Base-by-base conservation (phyloP, 257 asterid genomes). In the Jasminum sambac region DNA sequence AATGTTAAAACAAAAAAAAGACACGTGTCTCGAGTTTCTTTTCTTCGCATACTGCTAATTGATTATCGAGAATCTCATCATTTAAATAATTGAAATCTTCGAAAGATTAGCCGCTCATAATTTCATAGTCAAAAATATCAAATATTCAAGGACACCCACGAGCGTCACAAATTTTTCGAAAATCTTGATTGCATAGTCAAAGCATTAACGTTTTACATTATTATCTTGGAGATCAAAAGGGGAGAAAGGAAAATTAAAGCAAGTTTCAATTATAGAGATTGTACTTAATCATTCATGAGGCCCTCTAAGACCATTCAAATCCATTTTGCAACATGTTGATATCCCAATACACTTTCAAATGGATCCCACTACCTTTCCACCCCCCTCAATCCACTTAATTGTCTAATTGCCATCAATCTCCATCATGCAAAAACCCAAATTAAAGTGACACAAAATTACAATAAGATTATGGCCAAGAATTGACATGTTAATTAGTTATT, bases 291-390 rank as follows among this genome's bases (percentile, higher is more conserved):
- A 81, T 76, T 68, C 66, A 44, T 23, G n/a, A 66, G 42, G 12
- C 41, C 69, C 69, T 14, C 73, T 66, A 68, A 60, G 17, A 74
- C 40, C 64, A 60, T 84, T 78, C 86, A 84, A 84, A 71, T 69
- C 80, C 84, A 78, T 69, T 78, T 80, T 64, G 62, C 83, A 58
- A 69, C 77, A 72, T 55, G 75, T 69, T 72, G 73, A 79, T 55
- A 55, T 77, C 81, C 73, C 79, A 77, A 72, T 64, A 75, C 82
- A 74, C 74, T 55, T 69, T 70, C 76, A 74, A 68, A 30, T 74
- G 80, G 82, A 67, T 74, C 80, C 80, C 81, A 79, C 80, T 77
- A 79, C 80, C 63, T 65, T 73, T 76, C 78, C 72, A 74, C 62
- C 62, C 67, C 64, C 74, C 61, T 71, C 57, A 55, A 59, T 64